Evolutionary conservation across 441 rosid species (phyloP).

Genomic region (Jatropha multifida): DNA sequence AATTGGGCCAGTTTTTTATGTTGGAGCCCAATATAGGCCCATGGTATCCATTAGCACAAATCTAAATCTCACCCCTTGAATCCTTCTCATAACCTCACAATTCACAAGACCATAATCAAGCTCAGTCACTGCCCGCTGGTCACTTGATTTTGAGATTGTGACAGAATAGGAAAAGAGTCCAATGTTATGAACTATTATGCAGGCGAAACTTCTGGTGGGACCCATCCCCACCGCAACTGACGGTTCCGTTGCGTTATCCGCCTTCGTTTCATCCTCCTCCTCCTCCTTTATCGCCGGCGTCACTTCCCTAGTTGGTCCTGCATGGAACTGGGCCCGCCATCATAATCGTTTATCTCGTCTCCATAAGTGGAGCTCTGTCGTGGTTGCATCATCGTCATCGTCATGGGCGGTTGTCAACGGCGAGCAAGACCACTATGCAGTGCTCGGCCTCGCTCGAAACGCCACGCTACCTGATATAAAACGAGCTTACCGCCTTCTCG

Average conservation of each 20-base stretch:
- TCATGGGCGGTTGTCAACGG: conserved; percentile 39
- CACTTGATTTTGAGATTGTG: background rate
- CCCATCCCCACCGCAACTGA: conserved; percentile 45
- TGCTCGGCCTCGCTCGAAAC: conserved; percentile 51
- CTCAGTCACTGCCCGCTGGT: background rate
- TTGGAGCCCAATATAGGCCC: no score
- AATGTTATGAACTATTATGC: conserved; percentile 49
- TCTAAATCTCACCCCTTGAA: no score
- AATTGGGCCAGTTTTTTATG: no score
- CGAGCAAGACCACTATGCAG: conserved; percentile 59
- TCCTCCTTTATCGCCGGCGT: conserved; percentile 20
- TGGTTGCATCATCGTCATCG: conserved; percentile 37
- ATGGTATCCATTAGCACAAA: no score
- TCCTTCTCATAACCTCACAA: no score
- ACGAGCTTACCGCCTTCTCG: conserved; percentile 82
- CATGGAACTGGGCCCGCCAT: conserved; percentile 26
- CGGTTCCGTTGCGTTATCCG: conserved; percentile 29
- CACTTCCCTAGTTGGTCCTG: conserved; percentile 12
- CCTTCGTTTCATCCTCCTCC: background rate
- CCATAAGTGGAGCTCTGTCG: conserved; percentile 23
- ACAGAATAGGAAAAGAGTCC: background rate
- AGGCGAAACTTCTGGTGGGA: conserved; percentile 68
- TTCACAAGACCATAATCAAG: background rate
- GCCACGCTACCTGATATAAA: conserved; percentile 69
- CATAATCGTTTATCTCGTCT: conserved; percentile 21